phyloP scores from a whole-genome alignment of 305 asterid genomes.

The Solanum hybrid region DNA sequence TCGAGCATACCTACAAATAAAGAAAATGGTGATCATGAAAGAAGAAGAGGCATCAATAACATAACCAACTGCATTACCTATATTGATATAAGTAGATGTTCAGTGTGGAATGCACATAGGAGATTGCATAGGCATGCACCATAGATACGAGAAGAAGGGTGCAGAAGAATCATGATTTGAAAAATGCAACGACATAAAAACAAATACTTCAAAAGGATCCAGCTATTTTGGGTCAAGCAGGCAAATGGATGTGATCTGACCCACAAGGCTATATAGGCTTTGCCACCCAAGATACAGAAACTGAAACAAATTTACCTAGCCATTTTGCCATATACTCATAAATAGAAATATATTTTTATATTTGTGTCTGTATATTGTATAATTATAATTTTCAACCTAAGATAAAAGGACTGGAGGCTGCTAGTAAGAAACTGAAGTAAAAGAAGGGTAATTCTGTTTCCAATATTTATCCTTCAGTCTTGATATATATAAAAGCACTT shows the following conservation, averaged over 20 bases:
- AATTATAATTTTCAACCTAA: neutral
- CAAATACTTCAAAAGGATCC: neutral
- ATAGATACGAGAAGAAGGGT: neutral
- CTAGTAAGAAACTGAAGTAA: neutral
- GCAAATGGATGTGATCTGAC: neutral
- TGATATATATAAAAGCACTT: neutral
- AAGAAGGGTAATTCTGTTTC: neutral
- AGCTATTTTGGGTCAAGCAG: neutral
- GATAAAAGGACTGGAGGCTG: neutral
- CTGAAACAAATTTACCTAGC: neutral
- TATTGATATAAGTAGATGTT: neutral
- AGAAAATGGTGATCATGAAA: neutral
- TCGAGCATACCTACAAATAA: constrained; percentile 70
- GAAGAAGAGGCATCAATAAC: neutral
- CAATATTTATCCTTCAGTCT: neutral
- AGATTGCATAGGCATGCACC: neutral
- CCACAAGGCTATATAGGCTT: neutral
- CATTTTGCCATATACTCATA: neutral
- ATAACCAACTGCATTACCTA: neutral
- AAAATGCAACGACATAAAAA: neutral
- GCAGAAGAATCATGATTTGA: neutral
- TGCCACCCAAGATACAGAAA: neutral
- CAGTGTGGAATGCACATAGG: neutral
- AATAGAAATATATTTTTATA: neutral
- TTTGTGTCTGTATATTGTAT: neutral